phyloP scores from a whole-genome alignment of 2,329 filamentous ascomycete genomes.

The Venturia aucupariae region DNA sequence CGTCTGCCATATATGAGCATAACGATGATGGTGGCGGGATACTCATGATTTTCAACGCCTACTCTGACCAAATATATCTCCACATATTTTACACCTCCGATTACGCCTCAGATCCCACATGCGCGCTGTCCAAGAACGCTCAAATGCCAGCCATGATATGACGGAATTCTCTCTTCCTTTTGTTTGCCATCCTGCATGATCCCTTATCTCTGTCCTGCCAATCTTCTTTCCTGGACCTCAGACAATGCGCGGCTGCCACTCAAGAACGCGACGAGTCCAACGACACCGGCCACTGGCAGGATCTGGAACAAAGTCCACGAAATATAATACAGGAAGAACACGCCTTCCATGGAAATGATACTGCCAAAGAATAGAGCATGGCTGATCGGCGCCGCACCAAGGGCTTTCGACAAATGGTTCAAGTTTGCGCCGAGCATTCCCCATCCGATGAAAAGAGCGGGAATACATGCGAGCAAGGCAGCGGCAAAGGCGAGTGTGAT shows the following conservation, averaged over 20 bases:
- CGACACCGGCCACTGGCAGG: slow-evolving; percentile 60
- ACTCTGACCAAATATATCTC: not conserved
- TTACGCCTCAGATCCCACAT: not conserved
- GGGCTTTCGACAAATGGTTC: slow-evolving; percentile 64
- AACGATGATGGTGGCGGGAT: not conserved
- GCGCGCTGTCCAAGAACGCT: slow-evolving; percentile 4
- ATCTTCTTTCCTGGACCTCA: slow-evolving; percentile 80
- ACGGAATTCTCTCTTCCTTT: not conserved
- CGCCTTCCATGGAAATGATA: slow-evolving; percentile 74
- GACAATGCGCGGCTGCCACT: slow-evolving; percentile 84
- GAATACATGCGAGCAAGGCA: slow-evolving; percentile 64
- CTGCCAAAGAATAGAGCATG: slow-evolving; percentile 82
- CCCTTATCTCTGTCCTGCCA: slow-evolving; percentile 57
- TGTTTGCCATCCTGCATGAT: not conserved
- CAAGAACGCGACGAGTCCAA: slow-evolving; percentile 65
- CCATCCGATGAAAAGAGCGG: slow-evolving; percentile 67
- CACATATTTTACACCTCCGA: not conserved
- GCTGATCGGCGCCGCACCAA: slow-evolving; percentile 67
- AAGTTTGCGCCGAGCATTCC: slow-evolving; percentile 72
- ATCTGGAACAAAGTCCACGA: slow-evolving; percentile 87
- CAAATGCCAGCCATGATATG: not conserved
- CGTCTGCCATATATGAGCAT: too few relatives aligned
- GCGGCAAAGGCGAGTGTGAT: slow-evolving; percentile 70
- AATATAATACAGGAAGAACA: slow-evolving; percentile 93
- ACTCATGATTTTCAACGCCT: not conserved